Conservation (phyloP, 495 filamentous ascomycete genomes). For the Pseudoneurospora amorphoporcata region DNA sequence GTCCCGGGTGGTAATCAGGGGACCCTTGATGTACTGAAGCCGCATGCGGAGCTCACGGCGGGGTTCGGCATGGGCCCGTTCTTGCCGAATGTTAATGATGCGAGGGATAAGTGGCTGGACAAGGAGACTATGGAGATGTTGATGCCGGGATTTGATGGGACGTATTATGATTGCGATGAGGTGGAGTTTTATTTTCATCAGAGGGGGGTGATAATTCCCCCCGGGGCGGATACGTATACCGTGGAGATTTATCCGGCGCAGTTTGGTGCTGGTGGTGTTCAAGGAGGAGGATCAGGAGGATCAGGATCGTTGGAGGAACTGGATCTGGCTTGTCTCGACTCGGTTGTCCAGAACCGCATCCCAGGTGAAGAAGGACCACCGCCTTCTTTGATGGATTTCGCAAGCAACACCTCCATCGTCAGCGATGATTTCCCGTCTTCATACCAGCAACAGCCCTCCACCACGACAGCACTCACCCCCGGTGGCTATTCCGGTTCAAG, state of each 20-base stretch:
- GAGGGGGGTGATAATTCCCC: slow-evolving; percentile 46
- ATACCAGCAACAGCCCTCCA: neutral
- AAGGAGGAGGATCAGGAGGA: neutral
- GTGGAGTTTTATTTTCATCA: slow-evolving; percentile 58
- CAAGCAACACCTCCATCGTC: neutral
- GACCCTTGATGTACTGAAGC: slow-evolving; percentile 20
- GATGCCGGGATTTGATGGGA: slow-evolving; percentile 47
- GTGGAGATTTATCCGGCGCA: slow-evolving; percentile 33
- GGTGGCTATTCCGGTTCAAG: neutral
- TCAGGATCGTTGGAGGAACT: neutral
- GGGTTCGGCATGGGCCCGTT: slow-evolving; percentile 37
- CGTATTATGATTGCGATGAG: slow-evolving; percentile 66
- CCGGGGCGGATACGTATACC: slow-evolving; percentile 40
- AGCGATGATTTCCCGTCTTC: neutral
- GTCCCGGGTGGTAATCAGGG: slow-evolving; percentile 22
- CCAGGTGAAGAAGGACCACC: neutral
- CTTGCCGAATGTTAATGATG: slow-evolving; percentile 10
- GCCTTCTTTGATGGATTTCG: neutral
- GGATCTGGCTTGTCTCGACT: neutral
- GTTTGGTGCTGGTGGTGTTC: slow-evolving; percentile 16
- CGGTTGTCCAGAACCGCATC: neutral
- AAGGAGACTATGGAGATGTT: slow-evolving; percentile 30
- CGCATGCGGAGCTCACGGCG: slow-evolving; percentile 12
- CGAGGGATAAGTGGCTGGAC: slow-evolving; percentile 20
- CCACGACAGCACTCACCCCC: neutral